A percentile compares a stretch with the other conserved stretches of the same genome.
Evolutionary conservation across 2,329 filamentous ascomycete genomes (phyloP).

Genomic region (Colletotrichum sp.): DNA sequence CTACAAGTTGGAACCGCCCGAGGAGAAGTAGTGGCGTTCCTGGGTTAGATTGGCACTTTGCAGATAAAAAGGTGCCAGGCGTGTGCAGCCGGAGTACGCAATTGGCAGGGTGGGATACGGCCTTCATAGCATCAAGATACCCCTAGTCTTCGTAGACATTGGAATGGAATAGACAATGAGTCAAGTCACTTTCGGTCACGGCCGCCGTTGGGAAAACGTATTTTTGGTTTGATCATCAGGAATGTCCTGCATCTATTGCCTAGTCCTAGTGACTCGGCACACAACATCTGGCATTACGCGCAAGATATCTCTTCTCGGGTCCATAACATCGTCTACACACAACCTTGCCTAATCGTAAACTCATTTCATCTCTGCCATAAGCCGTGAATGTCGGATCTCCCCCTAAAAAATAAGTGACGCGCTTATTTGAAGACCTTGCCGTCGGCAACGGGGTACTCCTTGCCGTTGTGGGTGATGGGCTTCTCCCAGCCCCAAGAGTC

Average conservation of each 20-base stretch:
- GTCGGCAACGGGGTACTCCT: slow-evolving; percentile 86
- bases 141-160: background rate
- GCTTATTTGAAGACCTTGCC: slow-evolving; percentile 99
- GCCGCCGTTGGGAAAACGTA: background rate
- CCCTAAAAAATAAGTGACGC: slow-evolving; percentile 18
- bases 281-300: slow-evolving; percentile 20
- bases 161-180: background rate
- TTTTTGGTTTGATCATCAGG: slow-evolving; percentile 5
- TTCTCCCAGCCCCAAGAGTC: slow-evolving; percentile 93
- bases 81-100: background rate
- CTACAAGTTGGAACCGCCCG: slow-evolving; percentile 8
- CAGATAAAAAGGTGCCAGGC: background rate
- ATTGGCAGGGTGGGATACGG: background rate
- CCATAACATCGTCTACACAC: slow-evolving; percentile 21
- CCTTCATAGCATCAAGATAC: slow-evolving; percentile 14
- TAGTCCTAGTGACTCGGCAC: slow-evolving; percentile 13
- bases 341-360: slow-evolving; percentile 23
- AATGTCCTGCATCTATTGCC: slow-evolving; percentile 18
- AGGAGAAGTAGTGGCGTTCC: background rate
- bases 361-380: slow-evolving; percentile 35
- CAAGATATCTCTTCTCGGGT: slow-evolving; percentile 20
- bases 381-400: slow-evolving; percentile 33
- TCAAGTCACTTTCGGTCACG: background rate
- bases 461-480: slow-evolving; percentile 79
- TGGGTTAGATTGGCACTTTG: background rate